These are phyloP conservation scores for Aspergillus hancockii DNA, from an alignment of 495 filamentous ascomycete species.

Conservation along the genomic window DNA sequence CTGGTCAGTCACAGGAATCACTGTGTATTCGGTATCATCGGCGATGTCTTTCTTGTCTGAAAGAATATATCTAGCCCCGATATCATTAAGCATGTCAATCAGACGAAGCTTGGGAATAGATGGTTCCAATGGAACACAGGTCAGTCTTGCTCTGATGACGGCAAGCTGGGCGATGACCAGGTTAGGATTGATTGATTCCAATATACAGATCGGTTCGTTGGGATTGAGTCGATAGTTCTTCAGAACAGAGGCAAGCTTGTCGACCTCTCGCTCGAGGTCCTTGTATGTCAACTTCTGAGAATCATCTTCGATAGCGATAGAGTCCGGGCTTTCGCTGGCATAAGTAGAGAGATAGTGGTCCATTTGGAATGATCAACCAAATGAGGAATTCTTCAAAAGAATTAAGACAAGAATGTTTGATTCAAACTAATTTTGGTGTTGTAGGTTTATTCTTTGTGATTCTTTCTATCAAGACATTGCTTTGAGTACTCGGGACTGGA, in stretches of 20 bases:
- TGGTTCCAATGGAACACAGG: conserved; percentile 9
- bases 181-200: neutral
- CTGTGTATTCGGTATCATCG: neutral
- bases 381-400: neutral
- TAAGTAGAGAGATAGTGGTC: conserved; percentile 4
- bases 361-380: neutral
- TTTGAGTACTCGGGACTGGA: neutral
- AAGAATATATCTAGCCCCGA: conserved; percentile 7
- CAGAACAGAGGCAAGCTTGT: conserved; percentile 3
- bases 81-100: conserved; percentile 1
- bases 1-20: neutral
- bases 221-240: neutral
- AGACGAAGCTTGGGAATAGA: conserved; percentile 7
- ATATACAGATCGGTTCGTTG: conserved; percentile 11
- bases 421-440: neutral
- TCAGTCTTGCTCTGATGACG: conserved; percentile 11
- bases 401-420: neutral
- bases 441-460: neutral
- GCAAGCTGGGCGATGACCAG: conserved; percentile 12
- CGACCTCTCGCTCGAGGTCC: conserved; percentile 7
- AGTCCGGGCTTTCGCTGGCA: neutral
- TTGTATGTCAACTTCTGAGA: neutral
- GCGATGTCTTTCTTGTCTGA: neutral
- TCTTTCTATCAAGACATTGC: neutral
- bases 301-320: conserved; percentile 9